Conservation (phyloP, 192 early-diverging fungal species). For the Linnemannia elongata region DNA sequence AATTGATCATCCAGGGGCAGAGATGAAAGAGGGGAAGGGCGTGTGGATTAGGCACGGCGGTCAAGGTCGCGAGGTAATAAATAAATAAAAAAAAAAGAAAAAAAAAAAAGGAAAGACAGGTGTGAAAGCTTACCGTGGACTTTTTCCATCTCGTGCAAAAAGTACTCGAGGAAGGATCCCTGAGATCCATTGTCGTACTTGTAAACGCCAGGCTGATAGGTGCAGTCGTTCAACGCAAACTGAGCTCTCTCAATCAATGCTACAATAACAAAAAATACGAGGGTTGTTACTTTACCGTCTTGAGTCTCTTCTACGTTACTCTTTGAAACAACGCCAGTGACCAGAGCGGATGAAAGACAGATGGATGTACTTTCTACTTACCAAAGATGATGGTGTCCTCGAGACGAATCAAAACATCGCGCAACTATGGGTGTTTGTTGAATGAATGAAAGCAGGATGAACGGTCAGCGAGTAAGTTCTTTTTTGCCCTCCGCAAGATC, state of each 20-base stretch:
- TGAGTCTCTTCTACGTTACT: too few species aligned
- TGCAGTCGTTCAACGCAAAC: constrained; percentile 85
- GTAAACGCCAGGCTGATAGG: constrained; percentile 81
- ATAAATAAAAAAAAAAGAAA: background rate
- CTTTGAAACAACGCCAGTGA: background rate
- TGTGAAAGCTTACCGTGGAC: constrained; percentile 79
- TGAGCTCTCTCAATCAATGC: constrained; percentile 95
- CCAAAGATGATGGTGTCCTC: constrained; percentile 97
- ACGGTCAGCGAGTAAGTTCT: too few species aligned
- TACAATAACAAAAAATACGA: constrained; percentile 54
- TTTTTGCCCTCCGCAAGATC: too few species aligned
- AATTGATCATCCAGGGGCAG: background rate
- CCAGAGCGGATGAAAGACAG: background rate
- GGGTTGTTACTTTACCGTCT: background rate
- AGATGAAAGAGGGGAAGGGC: background rate
- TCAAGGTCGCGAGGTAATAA: constrained; percentile 73
- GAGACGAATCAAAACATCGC: constrained; percentile 87
- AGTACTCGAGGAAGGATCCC: constrained; percentile 90
- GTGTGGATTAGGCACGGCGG: constrained; percentile 14
- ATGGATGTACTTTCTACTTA: constrained; percentile 35
- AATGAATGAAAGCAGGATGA: background rate
- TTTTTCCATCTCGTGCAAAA: constrained; percentile 91
- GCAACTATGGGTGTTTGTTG: constrained; percentile 55
- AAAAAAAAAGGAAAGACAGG: background rate
- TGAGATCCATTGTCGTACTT: constrained; percentile 75